Conservation (phyloP, 2,329 filamentous ascomycete genomes). For the Dactylellina leptospora region DNA sequence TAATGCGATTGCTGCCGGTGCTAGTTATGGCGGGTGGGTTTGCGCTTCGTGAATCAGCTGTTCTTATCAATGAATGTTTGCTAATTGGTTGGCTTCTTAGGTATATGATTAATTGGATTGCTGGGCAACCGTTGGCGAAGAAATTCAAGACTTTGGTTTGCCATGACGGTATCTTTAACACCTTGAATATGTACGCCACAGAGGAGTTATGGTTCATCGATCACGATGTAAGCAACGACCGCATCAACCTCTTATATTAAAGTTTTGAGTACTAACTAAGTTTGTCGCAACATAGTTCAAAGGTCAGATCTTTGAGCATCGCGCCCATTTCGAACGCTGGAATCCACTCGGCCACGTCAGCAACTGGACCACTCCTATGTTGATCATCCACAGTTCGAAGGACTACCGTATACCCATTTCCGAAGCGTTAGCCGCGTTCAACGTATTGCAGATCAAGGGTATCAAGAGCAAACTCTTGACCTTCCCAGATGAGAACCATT, state of each 20-base stretch:
- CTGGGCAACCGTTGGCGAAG: constrained; percentile 81
- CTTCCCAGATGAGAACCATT: constrained; percentile 82
- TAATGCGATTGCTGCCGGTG: constrained; percentile 76
- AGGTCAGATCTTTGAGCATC: constrained; percentile 65
- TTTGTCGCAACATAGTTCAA: constrained; percentile 60
- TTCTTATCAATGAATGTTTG: neutral
- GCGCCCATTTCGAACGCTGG: constrained; percentile 73
- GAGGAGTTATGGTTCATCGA: constrained; percentile 77
- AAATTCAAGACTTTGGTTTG: constrained; percentile 88
- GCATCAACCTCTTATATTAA: constrained; percentile 57
- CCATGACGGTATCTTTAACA: constrained; percentile 86
- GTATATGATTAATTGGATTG: constrained; percentile 89
- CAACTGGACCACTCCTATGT: constrained; percentile 84
- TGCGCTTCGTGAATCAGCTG: neutral
- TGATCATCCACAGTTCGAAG: constrained; percentile 88
- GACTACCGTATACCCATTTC: constrained; percentile 88
- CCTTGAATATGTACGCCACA: constrained; percentile 70
- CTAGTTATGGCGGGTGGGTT: constrained; percentile 71
- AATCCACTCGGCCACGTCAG: constrained; percentile 71
- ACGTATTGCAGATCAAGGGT: constrained; percentile 78
- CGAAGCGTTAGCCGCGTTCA: constrained; percentile 86
- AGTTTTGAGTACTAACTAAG: neutral
- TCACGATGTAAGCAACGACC: constrained; percentile 69
- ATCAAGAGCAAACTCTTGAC: constrained; percentile 80
- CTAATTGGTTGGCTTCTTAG: constrained; percentile 5